A percentile compares a stretch with the other conserved stretches of the same genome.
Conservation (phyloP, 2,329 filamentous ascomycete genomes). For the Cyphellophora europaea region DNA sequence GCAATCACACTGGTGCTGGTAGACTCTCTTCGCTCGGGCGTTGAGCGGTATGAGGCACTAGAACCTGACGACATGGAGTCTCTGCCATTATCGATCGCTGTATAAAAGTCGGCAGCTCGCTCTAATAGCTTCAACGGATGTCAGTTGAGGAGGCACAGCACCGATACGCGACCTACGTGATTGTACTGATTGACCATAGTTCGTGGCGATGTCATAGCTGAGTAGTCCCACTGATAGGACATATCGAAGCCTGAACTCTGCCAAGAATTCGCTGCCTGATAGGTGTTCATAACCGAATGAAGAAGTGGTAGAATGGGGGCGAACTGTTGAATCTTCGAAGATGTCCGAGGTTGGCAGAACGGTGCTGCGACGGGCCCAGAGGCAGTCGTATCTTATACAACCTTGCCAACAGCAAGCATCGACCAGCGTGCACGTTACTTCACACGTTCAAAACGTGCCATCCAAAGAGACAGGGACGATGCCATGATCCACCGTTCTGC, state of each 20-base stretch:
- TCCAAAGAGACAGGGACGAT: no score
- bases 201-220: conserved; percentile 9
- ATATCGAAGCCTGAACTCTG: conserved; percentile 5
- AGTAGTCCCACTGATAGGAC: conserved; percentile 13
- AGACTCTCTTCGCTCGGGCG: conserved; percentile 7
- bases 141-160: no score
- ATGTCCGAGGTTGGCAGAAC: no score
- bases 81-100: conserved; percentile 13
- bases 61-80: conserved; percentile 11
- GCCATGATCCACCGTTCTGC: no score
- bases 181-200: conserved; percentile 16
- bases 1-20: conserved; percentile 6
- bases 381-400: no score
- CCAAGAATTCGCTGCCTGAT: not conserved
- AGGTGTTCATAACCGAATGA: no score
- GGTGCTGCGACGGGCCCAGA: no score
- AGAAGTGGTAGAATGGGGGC: no score
- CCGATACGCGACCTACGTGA: conserved; percentile 9
- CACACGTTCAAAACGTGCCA: no score
- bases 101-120: conserved; percentile 13
- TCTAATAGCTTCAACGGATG: conserved; percentile 9
- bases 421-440: no score
- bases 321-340: no score
- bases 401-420: no score
- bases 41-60: conserved; percentile 10